Evolutionary conservation across 2,329 filamentous ascomycete genomes (phyloP), one percentile per base, ranked within the genome.

Genomic region (Daldinia eschscholtzii): DNA sequence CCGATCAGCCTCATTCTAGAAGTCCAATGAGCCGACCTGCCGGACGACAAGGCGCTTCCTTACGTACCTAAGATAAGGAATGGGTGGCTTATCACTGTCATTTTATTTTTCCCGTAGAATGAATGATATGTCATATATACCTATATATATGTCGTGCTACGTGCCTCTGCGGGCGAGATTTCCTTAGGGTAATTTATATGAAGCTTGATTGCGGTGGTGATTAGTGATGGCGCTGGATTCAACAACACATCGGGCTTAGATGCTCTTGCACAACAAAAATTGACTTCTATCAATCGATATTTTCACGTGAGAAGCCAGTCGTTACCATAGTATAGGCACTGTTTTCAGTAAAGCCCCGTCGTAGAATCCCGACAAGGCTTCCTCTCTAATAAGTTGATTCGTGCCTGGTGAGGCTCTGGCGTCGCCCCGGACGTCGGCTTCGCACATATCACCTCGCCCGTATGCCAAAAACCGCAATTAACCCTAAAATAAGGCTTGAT

Each of bases 1-100:
- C 61, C 65, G 61, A 61, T 48, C 56, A 15, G 37, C 46, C 46
- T 57, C 46, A 7, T 41, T n/a, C 57, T 39, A 18, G 13, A 26
- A 46, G 48, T n/a, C 52, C 57, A 63, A 60, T 66, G 58, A 44
- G n/a, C n/a, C 35, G n/a, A 33, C 9, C 28, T 30, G 20, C 60
- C 20, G 18, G 56, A 20, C 42, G 7, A 39, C 18, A 37, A 39
- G 18, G 33, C 30, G 30, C 7, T 26, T 39, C 13, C 58, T 56
- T 61, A 46, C 65, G 62, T 61, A 55, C 65, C 41, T 58, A 61
- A 65, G 66, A 71, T 69, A 67, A 65, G 44, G 52, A 33, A 18
- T 23, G 20, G 20, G 20, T 23, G 20, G 20, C 20, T 35, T 35
- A 9, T 35, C 33, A 35, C 10, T 35, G 10, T 35, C 10, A 35